A percentile compares a stretch with the other conserved stretches of the same genome.
These are phyloP conservation scores for Phytopythium vexans DNA, from an alignment of 352 stramenopile genomes.

Conservation along the genomic window DNA sequence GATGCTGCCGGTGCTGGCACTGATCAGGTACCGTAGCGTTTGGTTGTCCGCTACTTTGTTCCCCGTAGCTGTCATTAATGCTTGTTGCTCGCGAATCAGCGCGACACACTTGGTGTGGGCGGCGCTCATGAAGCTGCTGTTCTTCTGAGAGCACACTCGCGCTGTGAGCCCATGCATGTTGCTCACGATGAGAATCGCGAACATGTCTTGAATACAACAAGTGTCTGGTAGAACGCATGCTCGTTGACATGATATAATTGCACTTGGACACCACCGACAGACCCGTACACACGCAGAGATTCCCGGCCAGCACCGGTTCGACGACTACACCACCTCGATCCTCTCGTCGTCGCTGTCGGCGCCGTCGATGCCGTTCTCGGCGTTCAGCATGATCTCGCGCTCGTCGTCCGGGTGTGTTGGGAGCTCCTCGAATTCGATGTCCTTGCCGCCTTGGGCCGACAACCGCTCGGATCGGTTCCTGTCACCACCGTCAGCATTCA, in stretches of 20 bases:
- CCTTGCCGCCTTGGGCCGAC: constrained; percentile 36
- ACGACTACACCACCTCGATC: constrained; percentile 26
- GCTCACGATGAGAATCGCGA: no score
- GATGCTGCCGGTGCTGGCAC: constrained; percentile 75
- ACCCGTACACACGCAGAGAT: no score
- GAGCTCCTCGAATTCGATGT: constrained; percentile 63
- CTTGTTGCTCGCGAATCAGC: constrained; percentile 24
- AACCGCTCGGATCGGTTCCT: constrained; percentile 59
- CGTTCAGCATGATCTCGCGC: constrained; percentile 49
- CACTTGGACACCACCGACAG: no score
- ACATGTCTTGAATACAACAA: no score
- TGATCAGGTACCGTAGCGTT: constrained; percentile 66
- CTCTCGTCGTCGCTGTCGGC: constrained; percentile 32
- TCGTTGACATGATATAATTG: no score
- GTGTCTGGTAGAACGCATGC: no score
- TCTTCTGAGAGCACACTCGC: constrained; percentile 49
- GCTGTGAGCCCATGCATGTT: constrained; percentile 3
- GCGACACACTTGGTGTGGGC: constrained; percentile 79
- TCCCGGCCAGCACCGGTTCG: no score
- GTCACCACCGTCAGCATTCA: neutral
- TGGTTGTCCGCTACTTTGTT: neutral
- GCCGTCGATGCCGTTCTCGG: constrained; percentile 34
- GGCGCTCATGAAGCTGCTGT: constrained; percentile 83
- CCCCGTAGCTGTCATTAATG: neutral
- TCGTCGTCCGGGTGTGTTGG: constrained; percentile 32